These are phyloP conservation scores for Rhododendron williamsianum DNA, from an alignment of 148 eudicot genomes.

Conservation along the genomic window DNA sequence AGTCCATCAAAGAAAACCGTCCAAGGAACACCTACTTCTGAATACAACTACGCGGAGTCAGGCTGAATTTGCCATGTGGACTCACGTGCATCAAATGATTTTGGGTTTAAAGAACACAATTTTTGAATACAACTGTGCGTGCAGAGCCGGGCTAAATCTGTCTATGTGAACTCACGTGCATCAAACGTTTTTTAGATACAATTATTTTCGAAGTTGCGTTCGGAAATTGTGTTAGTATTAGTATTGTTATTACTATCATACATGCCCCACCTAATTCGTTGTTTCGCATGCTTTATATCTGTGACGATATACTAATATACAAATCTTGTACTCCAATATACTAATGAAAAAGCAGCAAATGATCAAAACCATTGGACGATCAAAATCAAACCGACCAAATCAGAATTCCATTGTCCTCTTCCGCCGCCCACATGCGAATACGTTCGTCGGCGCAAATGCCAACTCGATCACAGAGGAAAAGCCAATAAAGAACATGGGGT, in stretches of 20 bases:
- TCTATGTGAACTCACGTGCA: no score
- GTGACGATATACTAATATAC: neutral
- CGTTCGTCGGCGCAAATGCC: neutral
- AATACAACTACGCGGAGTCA: no score
- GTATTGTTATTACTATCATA: neutral
- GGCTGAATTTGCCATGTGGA: no score
- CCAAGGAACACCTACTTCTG: no score
- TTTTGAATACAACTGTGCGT: no score
- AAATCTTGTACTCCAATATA: neutral
- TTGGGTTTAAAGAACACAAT: no score
- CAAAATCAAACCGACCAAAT: constrained; percentile 11
- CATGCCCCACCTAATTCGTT: neutral
- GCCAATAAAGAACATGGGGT: neutral
- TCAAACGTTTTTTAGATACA: no score
- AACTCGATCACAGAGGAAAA: neutral
- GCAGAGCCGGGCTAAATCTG: no score
- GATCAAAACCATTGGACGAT: neutral
- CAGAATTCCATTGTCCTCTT: neutral
- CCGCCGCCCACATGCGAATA: constrained; percentile 9
- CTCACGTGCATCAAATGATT: no score
- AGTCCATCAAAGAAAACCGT: neutral
- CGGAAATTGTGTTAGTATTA: neutral
- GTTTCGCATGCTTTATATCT: neutral
- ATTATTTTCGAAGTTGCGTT: no score
- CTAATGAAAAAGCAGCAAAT: neutral